phyloP scores from a whole-genome alignment of 345 rosid genomes.

The Heritiera littoralis region DNA sequence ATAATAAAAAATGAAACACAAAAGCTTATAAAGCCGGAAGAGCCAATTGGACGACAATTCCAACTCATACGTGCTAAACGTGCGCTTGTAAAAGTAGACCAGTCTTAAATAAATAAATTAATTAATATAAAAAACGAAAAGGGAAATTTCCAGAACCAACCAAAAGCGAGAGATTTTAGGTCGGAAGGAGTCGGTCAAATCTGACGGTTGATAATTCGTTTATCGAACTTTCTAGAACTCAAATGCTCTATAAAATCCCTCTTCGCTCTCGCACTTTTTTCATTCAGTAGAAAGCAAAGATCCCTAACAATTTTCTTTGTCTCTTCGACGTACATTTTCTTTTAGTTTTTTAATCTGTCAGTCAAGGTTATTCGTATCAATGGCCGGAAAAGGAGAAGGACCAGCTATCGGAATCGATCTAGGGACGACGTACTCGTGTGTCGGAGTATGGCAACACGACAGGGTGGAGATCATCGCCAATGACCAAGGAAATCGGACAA shows the following conservation, averaged over 20 bases:
- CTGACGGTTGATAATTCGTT: slow-evolving; percentile 9
- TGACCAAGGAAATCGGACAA: slow-evolving; percentile 54
- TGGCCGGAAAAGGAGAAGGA: slow-evolving; percentile 61
- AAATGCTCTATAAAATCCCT: not conserved
- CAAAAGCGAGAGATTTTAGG: not conserved
- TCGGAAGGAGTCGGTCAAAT: not conserved
- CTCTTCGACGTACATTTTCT: too few relatives aligned
- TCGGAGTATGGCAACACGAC: slow-evolving; percentile 60
- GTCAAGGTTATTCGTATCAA: not conserved
- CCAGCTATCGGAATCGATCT: slow-evolving; percentile 58
- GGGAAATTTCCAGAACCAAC: not conserved
- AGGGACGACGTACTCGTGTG: slow-evolving; percentile 57
- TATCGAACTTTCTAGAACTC: slow-evolving; percentile 33
- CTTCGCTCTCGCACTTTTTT: not conserved
- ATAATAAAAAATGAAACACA: too few relatives aligned
- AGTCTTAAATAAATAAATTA: not conserved
- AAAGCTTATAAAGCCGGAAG: too few relatives aligned
- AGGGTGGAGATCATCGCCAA: slow-evolving; percentile 61
- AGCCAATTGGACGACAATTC: not conserved
- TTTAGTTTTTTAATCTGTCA: too few relatives aligned
- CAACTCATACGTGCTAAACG: not conserved
- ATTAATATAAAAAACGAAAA: not conserved
- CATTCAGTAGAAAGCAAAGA: not conserved
- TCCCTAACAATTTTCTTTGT: too few relatives aligned
- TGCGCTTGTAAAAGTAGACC: too few relatives aligned